Base-by-base conservation (phyloP, 2,329 filamentous ascomycete species). In the Aspergillus uvarum region DNA sequence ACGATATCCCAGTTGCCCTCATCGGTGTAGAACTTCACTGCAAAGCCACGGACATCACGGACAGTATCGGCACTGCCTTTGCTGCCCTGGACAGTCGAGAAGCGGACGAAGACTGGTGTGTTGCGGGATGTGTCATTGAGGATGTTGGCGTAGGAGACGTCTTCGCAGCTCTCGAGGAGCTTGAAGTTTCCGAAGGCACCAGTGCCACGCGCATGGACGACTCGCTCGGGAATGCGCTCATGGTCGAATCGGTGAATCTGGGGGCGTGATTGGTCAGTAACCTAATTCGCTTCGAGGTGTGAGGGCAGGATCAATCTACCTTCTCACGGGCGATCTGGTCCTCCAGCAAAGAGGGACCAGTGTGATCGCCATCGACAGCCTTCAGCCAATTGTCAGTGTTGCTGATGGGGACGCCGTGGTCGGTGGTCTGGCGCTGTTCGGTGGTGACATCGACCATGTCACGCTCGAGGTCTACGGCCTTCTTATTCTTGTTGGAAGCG, bases 341-440 rank as follows among this genome's bases (percentile, higher is more conserved):
- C 69, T 94, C 90, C 2, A 94, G 74, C 0, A 93, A 78, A 67
- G 76, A 74, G 0, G 90, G 89, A 0, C 91, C 90, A 1, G 82
- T 86, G 58, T 86, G 79, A 49, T 89, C 82, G 3, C 86, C 81
- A 32, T 78, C 86, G 26, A 79, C 83, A 5, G 88, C 81, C 57
- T 84, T 85, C 56, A 96, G 79, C 91, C 90, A 95, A 71, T 92
- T 83, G 70, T 96, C 92, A 1, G 88, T 87, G 68, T 88, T 88
- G 50, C 80, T 78, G 68, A 92, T 83, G 75, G 88, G 90, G 31
- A 88, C 86, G 22, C 92, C 92, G 76, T 83, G 91, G 68, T 96
- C 91, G 56, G 88, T 89, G 0, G 91, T 94, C 64, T 92, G 85
- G 44, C 84, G 81, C 38, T 82, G 80, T 44, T 85, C 81, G 53